Evolutionary conservation across 1,284 basidiomycete genomes (phyloP).

Genomic region (Ustilago cynodontis): DNA sequence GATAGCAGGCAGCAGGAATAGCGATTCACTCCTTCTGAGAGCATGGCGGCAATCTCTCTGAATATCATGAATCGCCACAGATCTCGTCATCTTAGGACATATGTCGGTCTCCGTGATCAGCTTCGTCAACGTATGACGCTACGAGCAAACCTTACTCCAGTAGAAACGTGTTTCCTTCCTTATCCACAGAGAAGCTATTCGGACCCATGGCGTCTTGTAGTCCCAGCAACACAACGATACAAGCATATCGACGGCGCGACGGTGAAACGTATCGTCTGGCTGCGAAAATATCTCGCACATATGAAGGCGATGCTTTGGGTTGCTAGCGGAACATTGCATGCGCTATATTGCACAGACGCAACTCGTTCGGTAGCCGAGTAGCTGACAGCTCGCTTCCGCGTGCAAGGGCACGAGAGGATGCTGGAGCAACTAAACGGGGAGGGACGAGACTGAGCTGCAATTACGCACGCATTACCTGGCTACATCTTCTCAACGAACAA

Average conservation of each 20-base stretch:
- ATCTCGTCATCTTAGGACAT: background rate
- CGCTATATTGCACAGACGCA: background rate
- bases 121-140: background rate
- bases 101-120: background rate
- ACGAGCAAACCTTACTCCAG: background rate
- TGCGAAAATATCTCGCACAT: background rate
- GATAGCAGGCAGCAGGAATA: background rate
- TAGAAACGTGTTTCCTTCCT: background rate
- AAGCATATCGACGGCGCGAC: background rate
- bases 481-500: background rate
- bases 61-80: background rate
- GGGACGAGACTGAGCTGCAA: constrained; percentile 9
- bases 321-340: background rate
- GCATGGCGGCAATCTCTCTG: no score
- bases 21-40: no score
- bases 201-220: background rate
- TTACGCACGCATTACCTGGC: background rate
- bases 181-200: constrained; percentile 7
- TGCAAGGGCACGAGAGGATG: constrained; percentile 7
- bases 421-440: constrained; percentile 48
- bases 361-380: constrained; percentile 33
- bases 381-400: constrained; percentile 18
- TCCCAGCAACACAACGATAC: background rate
- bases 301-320: background rate
- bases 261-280: background rate